A percentile compares a stretch with the other conserved stretches of the same genome.
phyloP scores from a whole-genome alignment of 345 rosid species.

The Brassica cretica region DNA sequence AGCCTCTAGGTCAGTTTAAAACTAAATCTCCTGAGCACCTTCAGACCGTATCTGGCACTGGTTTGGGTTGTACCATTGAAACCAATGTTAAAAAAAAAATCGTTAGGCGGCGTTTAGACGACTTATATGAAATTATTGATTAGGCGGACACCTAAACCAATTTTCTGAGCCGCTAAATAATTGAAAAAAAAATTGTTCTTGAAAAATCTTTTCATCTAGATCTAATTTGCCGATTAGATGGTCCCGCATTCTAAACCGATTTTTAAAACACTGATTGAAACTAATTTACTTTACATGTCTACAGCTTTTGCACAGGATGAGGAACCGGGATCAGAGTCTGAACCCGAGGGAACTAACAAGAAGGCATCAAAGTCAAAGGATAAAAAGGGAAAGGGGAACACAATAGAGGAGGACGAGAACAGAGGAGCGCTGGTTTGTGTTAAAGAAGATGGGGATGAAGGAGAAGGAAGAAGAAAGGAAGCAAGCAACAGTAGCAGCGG shows the following conservation, averaged over 20 bases:
- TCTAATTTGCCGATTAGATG: too few species aligned
- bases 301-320: constrained; percentile 56
- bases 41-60: constrained; percentile 2
- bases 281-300: constrained; percentile 1
- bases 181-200: too few species aligned
- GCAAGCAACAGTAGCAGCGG: constrained; percentile 23
- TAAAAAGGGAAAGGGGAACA: constrained; percentile 13
- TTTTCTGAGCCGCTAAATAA: too few species aligned
- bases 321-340: constrained; percentile 45
- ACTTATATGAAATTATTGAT: too few species aligned
- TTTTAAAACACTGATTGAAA: not conserved
- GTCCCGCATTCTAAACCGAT: too few species aligned
- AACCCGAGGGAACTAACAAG: constrained; percentile 43
- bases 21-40: not conserved
- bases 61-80: not conserved
- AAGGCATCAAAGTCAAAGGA: constrained; percentile 36
- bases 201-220: too few species aligned
- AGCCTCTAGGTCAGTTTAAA: constrained; percentile 25
- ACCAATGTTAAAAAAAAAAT: not conserved
- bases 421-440: constrained; percentile 32
- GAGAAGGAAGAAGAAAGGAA: constrained; percentile 19
- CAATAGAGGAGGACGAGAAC: constrained; percentile 20
- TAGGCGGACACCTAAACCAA: too few species aligned
- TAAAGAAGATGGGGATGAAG: constrained; percentile 20
- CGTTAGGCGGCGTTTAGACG: too few species aligned